Conservation (phyloP, 2,329 filamentous ascomycete genomes). For the Myriosclerotinia duriaeana region DNA sequence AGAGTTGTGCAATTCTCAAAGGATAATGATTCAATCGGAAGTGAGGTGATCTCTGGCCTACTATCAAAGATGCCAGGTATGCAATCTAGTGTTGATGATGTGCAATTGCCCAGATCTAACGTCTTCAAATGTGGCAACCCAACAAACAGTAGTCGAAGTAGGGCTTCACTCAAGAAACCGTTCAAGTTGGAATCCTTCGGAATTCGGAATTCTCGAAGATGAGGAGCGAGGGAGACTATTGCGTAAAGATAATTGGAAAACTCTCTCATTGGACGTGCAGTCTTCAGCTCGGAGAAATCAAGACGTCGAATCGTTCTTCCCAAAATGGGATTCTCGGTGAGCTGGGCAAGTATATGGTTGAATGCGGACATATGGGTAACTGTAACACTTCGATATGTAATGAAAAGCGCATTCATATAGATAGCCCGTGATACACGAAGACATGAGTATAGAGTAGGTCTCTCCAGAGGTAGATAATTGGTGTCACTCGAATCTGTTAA, state of each 20-base stretch:
- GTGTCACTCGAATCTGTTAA: slow-evolving; percentile 1
- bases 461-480: slow-evolving; percentile 55
- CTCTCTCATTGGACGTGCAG: slow-evolving; percentile 5
- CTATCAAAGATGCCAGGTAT: slow-evolving; percentile 5
- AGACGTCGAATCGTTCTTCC: slow-evolving; percentile 72
- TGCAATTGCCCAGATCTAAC: slow-evolving; percentile 22
- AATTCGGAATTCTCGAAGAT: slow-evolving; percentile 70
- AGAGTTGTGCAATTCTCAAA: slow-evolving; percentile 10
- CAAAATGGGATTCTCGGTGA: slow-evolving; percentile 62
- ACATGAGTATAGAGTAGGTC: slow-evolving; percentile 68
- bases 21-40: slow-evolving; percentile 20
- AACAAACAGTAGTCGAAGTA: slow-evolving; percentile 43
- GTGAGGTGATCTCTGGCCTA: background rate
- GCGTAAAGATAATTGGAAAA: slow-evolving; percentile 16
- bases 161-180: slow-evolving; percentile 42
- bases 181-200: slow-evolving; percentile 45
- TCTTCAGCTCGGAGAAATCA: slow-evolving; percentile 45
- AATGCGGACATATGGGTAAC: slow-evolving; percentile 79
- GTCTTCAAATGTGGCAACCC: slow-evolving; percentile 12
- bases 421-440: slow-evolving; percentile 68
- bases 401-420: slow-evolving; percentile 67
- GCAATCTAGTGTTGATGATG: slow-evolving; percentile 7
- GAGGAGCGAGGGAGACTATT: slow-evolving; percentile 24
- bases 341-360: slow-evolving; percentile 57
- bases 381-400: slow-evolving; percentile 74